phyloP scores from a whole-genome alignment of 1,139 yeast species.

The Komagataea norvegica region DNA sequence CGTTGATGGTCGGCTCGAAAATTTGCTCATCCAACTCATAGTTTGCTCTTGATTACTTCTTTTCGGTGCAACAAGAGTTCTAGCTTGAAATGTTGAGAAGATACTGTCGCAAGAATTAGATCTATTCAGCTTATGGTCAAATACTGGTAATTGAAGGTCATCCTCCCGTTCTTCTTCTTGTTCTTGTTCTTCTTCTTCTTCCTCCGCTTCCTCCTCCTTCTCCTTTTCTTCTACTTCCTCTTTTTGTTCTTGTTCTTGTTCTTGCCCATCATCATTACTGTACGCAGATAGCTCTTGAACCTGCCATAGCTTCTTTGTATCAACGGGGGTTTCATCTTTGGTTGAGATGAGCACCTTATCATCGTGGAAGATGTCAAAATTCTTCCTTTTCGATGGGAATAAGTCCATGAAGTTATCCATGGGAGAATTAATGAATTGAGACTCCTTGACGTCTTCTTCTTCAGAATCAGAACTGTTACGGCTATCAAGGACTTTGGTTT shows the following conservation, averaged over 20 bases:
- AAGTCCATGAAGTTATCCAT: neutral
- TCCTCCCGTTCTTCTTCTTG: neutral
- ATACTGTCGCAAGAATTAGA: slow-evolving; percentile 28
- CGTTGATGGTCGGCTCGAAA: slow-evolving; percentile 12
- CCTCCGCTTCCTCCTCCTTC: neutral
- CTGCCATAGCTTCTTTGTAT: no score
- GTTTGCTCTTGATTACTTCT: slow-evolving; percentile 23
- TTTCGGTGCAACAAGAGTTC: slow-evolving; percentile 18
- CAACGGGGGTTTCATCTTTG: no score
- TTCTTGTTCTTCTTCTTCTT: neutral
- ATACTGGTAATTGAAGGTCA: slow-evolving; percentile 12
- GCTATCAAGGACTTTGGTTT: slow-evolving; percentile 2
- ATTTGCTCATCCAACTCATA: slow-evolving; percentile 24
- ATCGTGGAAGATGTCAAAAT: neutral
- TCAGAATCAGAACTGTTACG: slow-evolving; percentile 6
- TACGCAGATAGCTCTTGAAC: no score
- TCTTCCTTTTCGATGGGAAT: neutral
- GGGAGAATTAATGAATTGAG: slow-evolving; percentile 23
- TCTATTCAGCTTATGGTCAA: slow-evolving; percentile 25
- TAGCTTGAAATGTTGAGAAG: slow-evolving; percentile 21
- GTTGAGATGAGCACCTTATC: no score
- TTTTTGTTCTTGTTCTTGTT: no score
- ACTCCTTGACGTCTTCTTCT: slow-evolving; percentile 21
- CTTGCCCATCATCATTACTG: no score
- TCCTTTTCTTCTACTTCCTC: neutral